Percentiles rank a stretch among this genome's conserved stretches.
These are phyloP conservation scores for Geranomyces michiganensis DNA, from an alignment of 192 early-diverging fungal genomes.

Conservation along the genomic window DNA sequence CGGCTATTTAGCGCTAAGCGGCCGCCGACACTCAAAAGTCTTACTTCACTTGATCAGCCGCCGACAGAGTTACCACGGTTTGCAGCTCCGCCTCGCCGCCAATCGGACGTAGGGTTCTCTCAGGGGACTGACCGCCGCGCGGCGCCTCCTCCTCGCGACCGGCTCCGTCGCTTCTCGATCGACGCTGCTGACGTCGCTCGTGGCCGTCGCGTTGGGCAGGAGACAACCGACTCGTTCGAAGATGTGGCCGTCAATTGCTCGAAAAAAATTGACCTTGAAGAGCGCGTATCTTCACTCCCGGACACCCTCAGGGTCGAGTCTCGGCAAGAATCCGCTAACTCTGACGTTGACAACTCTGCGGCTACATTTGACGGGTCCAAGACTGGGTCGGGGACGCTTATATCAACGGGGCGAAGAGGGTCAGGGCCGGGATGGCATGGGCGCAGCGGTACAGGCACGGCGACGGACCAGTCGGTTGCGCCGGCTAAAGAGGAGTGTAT, in stretches of 20 bases:
- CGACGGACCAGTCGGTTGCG: background rate
- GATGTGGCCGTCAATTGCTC: background rate
- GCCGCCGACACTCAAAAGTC: too few species aligned
- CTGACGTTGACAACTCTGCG: background rate
- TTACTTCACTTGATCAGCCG: too few species aligned
- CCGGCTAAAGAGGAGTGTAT: background rate
- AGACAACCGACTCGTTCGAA: background rate
- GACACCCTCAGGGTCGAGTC: background rate
- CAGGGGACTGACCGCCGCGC: too few species aligned
- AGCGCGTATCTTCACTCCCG: background rate
- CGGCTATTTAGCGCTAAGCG: too few species aligned
- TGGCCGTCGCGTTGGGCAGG: background rate
- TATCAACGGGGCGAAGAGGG: too few species aligned
- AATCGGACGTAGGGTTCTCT: too few species aligned
- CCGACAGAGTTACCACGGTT: too few species aligned
- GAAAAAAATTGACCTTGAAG: background rate
- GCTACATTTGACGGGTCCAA: background rate
- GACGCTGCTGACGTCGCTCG: background rate
- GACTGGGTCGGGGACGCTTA: background rate
- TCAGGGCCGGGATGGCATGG: too few species aligned
- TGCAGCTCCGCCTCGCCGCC: too few species aligned
- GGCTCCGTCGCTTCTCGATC: background rate
- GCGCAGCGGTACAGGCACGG: too few species aligned
- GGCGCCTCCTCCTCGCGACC: background rate
- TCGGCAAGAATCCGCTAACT: slow-evolving; percentile 1